Conservation (phyloP, 2,329 filamentous ascomycete genomes). For the Conoideocrella luteorostrata region DNA sequence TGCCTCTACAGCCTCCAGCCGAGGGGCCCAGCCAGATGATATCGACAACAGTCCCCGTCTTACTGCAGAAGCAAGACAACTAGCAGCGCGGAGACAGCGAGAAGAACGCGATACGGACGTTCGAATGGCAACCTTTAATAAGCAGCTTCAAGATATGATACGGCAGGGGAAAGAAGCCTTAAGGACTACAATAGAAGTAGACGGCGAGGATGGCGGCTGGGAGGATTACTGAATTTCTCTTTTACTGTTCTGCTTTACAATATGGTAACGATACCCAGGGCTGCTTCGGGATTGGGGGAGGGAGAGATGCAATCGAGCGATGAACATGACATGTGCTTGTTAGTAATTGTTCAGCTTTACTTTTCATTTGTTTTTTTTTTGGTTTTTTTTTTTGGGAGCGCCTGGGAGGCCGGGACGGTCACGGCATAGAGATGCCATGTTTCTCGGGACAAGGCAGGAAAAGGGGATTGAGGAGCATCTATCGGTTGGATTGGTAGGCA, state of each 20-base stretch:
- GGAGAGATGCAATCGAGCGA: too few species aligned
- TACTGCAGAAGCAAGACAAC: constrained; percentile 62
- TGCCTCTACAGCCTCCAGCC: constrained; percentile 34
- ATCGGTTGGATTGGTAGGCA: too few species aligned
- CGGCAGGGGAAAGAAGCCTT: constrained; percentile 81
- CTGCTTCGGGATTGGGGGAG: too few species aligned
- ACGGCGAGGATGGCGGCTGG: constrained; percentile 39
- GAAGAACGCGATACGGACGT: constrained; percentile 75
- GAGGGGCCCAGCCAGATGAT: constrained; percentile 12
- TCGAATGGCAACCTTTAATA: constrained; percentile 72
- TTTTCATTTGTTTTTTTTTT: too few species aligned
- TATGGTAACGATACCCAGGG: constrained; percentile 9
- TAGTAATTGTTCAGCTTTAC: too few species aligned
- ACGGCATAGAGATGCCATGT: too few species aligned
- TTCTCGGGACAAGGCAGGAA: too few species aligned
- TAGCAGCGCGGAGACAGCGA: constrained; percentile 63
- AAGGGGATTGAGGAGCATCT: too few species aligned
- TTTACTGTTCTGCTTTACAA: not conserved
- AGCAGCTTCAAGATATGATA: constrained; percentile 78
- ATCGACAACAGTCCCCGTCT: constrained; percentile 41
- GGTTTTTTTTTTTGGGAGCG: too few species aligned
- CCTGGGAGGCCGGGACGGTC: too few species aligned
- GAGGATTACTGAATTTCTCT: constrained; percentile 19
- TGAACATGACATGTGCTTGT: too few species aligned
- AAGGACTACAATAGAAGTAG: constrained; percentile 64